Conservation (phyloP, 2,329 filamentous ascomycete genomes). For the Scedosporium dehoogii region DNA sequence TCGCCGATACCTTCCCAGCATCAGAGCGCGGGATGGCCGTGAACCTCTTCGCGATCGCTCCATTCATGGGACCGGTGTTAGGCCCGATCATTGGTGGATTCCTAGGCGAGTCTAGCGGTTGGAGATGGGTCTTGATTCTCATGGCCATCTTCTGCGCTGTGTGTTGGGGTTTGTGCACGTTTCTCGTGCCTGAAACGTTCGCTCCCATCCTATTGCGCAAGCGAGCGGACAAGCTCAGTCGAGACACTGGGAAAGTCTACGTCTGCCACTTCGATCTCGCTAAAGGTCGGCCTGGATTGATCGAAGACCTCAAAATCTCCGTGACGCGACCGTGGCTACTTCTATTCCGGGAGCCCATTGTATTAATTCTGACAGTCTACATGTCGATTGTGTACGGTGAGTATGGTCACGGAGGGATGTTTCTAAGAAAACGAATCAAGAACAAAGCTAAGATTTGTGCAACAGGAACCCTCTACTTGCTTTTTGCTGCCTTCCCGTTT, state of each 20-base stretch:
- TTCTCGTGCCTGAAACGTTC: conserved; percentile 51
- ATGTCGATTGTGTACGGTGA: conserved; percentile 46
- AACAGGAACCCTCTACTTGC: conserved; percentile 37
- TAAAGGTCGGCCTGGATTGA: conserved; percentile 31
- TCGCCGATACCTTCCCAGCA: conserved; percentile 52
- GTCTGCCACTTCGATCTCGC: conserved; percentile 35
- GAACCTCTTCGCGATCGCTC: conserved; percentile 50
- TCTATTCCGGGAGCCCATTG: conserved; percentile 57
- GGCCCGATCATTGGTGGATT: conserved; percentile 55
- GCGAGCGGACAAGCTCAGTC: conserved; percentile 40
- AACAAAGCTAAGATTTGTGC: neutral
- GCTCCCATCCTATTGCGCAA: conserved; percentile 43
- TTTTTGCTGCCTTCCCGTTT: conserved; percentile 46
- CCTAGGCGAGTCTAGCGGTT: conserved; percentile 47
- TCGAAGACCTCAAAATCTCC: conserved; percentile 41
- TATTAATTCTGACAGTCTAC: conserved; percentile 53
- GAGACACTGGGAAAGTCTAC: conserved; percentile 45
- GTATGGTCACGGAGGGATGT: neutral
- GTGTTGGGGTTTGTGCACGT: conserved; percentile 41
- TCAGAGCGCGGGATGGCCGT: conserved; percentile 47
- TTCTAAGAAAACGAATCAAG: neutral
- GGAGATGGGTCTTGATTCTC: conserved; percentile 56
- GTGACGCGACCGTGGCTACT: conserved; percentile 54
- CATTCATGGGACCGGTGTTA: conserved; percentile 51
- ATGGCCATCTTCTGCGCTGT: conserved; percentile 50